Percentiles rank a stretch among this genome's conserved stretches.
These are phyloP conservation scores for Pythium brachiatum DNA, from an alignment of 352 stramenopile genomes.

Conservation along the genomic window DNA sequence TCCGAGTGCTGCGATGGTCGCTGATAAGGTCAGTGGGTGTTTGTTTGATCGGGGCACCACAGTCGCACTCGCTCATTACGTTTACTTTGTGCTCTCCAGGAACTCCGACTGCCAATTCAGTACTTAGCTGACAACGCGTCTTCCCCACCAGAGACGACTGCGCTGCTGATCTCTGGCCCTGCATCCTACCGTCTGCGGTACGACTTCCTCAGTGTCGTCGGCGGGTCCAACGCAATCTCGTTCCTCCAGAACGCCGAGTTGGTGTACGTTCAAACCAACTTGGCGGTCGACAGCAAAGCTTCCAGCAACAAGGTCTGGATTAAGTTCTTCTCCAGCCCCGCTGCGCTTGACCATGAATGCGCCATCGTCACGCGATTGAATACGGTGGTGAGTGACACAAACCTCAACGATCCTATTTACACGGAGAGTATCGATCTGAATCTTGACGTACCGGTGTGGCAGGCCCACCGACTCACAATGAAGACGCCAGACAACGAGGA, in stretches of 20 bases:
- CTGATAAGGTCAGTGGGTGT: constrained; percentile 38
- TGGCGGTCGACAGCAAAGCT: constrained; percentile 55
- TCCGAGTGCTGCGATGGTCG: constrained; percentile 47
- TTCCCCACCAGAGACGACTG: constrained; percentile 41
- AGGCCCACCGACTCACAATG: constrained; percentile 8
- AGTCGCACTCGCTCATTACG: not conserved
- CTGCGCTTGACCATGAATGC: constrained; percentile 38
- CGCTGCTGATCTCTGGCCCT: constrained; percentile 53
- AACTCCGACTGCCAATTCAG: constrained; percentile 67
- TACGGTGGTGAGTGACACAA: constrained; percentile 30
- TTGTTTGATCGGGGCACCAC: not conserved
- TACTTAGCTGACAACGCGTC: constrained; percentile 67
- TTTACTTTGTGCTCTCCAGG: constrained; percentile 24
- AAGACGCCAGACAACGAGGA: not conserved
- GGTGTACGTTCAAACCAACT: constrained; percentile 43
- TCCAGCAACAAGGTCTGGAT: constrained; percentile 49
- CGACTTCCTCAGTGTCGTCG: constrained; percentile 45
- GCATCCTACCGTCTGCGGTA: constrained; percentile 69
- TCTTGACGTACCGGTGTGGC: not conserved
- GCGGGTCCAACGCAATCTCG: constrained; percentile 14
- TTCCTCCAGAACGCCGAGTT: constrained; percentile 37
- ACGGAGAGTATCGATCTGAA: too few relatives aligned
- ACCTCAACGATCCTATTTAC: not conserved
- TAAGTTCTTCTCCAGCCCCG: constrained; percentile 49
- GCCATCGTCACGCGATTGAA: constrained; percentile 39